phyloP scores from a whole-genome alignment of 2,329 filamentous ascomycete species.

The Ceratocystis eucalypticola region DNA sequence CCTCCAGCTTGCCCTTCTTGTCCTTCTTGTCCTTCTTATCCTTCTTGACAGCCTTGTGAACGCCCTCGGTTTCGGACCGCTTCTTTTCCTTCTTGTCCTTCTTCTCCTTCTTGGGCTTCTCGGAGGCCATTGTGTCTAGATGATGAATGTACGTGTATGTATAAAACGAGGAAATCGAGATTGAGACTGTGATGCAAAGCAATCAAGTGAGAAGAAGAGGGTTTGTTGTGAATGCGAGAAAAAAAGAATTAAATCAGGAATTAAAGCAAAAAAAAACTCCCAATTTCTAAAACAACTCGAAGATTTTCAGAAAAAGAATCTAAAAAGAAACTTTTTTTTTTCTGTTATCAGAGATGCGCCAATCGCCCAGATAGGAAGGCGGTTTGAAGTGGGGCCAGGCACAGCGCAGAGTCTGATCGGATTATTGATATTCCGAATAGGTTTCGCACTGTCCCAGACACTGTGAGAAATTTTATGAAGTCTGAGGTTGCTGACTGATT shows the following conservation, averaged over 20 bases:
- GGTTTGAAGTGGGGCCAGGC: slow-evolving; percentile 18
- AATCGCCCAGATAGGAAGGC: slow-evolving; percentile 15
- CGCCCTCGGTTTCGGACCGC: slow-evolving; percentile 46
- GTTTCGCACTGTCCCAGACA: neutral
- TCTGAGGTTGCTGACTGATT: slow-evolving; percentile 3
- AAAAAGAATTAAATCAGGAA: slow-evolving; percentile 17
- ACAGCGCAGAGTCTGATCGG: slow-evolving; percentile 12
- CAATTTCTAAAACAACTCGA: neutral
- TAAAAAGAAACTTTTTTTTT: slow-evolving; percentile 19
- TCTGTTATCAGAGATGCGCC: slow-evolving; percentile 19
- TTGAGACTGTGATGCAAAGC: neutral
- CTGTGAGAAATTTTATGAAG: neutral
- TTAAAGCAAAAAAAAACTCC: slow-evolving; percentile 9
- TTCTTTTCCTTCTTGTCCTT: slow-evolving; percentile 38
- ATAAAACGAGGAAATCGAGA: neutral
- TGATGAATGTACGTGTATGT: neutral
- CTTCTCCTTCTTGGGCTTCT: slow-evolving; percentile 37
- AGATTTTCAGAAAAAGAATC: slow-evolving; percentile 1
- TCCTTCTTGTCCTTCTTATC: slow-evolving; percentile 48
- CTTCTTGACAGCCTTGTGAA: slow-evolving; percentile 46
- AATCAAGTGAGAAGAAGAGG: neutral
- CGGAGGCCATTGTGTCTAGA: slow-evolving; percentile 31
- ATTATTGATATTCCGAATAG: slow-evolving; percentile 9
- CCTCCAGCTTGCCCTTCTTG: slow-evolving; percentile 53
- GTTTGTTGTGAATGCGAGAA: neutral